Evolutionary conservation across 257 asterid species (phyloP).

Genomic region (Avicennia marina): DNA sequence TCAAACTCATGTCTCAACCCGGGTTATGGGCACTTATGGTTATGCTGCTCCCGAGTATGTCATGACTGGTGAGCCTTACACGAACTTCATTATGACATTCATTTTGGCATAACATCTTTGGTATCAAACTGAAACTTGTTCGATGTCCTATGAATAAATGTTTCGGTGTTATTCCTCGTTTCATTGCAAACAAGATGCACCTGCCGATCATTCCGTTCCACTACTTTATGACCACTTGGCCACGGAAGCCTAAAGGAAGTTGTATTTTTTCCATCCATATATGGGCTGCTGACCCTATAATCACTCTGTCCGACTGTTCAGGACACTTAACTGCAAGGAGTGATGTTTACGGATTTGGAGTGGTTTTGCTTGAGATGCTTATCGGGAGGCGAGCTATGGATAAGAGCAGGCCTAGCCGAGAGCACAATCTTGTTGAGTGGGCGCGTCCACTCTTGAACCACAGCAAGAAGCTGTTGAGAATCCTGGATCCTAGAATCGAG

Average conservation of each 20-base stretch:
- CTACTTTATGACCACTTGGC: no score
- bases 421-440: constrained; percentile 92
- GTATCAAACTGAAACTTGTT: no score
- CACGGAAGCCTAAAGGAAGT: no score
- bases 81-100: no score
- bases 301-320: no score
- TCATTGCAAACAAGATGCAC: no score
- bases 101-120: no score
- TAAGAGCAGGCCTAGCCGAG: constrained; percentile 84
- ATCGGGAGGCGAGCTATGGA: constrained; percentile 90
- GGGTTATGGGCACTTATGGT: constrained; percentile 96
- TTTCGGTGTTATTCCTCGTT: no score
- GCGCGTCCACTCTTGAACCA: constrained; percentile 83
- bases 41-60: constrained; percentile 97
- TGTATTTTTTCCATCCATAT: no score
- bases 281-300: no score
- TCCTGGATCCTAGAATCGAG: constrained; percentile 78
- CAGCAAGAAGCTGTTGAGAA: constrained; percentile 61
- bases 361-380: constrained; percentile 86
- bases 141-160: no score
- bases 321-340: constrained; percentile 86
- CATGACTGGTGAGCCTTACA: constrained; percentile 74
- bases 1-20: constrained; percentile 93
- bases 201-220: no score
- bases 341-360: constrained; percentile 92